Base-by-base conservation (phyloP, 371 early-diverging fungal genomes). In the Lichtheimia ornata region DNA sequence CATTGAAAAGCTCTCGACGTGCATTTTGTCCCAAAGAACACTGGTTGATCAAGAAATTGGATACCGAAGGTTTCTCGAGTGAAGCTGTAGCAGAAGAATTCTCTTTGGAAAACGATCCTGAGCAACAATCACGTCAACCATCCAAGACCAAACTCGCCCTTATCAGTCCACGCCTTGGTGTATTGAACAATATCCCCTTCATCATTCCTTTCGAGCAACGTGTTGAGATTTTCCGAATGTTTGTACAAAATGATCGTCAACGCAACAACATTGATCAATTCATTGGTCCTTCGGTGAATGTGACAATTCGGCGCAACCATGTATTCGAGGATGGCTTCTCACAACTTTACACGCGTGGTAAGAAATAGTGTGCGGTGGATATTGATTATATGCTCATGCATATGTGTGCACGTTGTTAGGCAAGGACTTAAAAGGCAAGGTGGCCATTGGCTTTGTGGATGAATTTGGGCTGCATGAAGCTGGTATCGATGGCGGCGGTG, bases 401-500 rank as follows among this genome's bases (percentile, higher is more conserved):
- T 18, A 4, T 2, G 6, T n/a, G 15, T 15, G 11, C 11, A 47
- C 11, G 14, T 17, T n/a, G 50, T 15, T 62, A 81, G 81, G 82
- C 11, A 49, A 81, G 0, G 70, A 53, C 17, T 74, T 96, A 44
- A 94, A 93, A 65, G 72, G 75, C 17, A 86, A 86, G n/a, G 82
- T 98, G 50, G 81, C 88, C 9, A 96, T 98, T 55, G 77, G 85
- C 4, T 95, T 98, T 81, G 83, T 95, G 25, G 91, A 90, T 67
- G 85, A 89, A 57, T 89, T 90, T 64, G 96, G 96, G 0, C 70
- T 94, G 42, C 76, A 73, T 17, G 98, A 98, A 72, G 94, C 93
- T 13, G 98, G 98, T 2, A 91, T 97, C 61, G 98, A 97, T 71
- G 97, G 96, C 55, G 96, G 96, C 17, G 95, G 88, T 18, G 85